A percentile compares a stretch with the other conserved stretches of the same genome.
phyloP scores from a whole-genome alignment of 176 grass and related monocot species.

The Calamus simplicifolius region DNA sequence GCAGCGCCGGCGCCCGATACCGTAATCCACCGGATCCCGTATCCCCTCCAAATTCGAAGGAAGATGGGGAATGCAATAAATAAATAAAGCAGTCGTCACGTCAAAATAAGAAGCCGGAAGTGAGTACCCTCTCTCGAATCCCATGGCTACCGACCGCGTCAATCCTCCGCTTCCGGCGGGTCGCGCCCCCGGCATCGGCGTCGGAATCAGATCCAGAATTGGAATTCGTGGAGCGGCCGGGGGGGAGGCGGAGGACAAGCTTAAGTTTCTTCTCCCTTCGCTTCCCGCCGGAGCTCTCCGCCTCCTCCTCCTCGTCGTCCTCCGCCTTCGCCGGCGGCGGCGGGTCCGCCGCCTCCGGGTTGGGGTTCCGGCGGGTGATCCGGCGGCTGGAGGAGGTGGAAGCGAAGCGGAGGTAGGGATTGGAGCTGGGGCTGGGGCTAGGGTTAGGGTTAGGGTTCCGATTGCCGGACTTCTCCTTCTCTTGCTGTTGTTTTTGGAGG shows the following conservation, averaged over 20 bases:
- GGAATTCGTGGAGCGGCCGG: background rate
- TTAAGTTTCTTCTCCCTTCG: conserved; percentile 33
- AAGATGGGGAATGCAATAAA: background rate
- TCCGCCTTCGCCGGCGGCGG: background rate
- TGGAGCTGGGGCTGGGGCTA: background rate
- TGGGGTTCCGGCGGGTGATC: conserved; percentile 7
- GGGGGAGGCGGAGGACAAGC: conserved; percentile 26
- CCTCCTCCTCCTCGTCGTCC: conserved; percentile 15
- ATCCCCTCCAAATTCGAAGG: conserved; percentile 10
- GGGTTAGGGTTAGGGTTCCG: conserved; percentile 19
- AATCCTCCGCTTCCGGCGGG: conserved; percentile 5
- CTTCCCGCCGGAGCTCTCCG: conserved; percentile 15
- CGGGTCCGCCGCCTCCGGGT: background rate
- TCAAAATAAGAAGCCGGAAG: background rate
- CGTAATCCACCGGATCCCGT: background rate
- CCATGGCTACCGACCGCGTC: background rate
- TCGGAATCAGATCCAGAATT: conserved; percentile 4
- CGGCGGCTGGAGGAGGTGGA: conserved; percentile 8
- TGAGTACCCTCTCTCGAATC: conserved; percentile 10
- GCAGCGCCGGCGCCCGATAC: background rate
- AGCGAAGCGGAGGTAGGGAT: conserved; percentile 15
- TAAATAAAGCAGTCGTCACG: background rate
- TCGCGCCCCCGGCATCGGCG: background rate
- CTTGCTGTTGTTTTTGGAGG: conserved; percentile 20
- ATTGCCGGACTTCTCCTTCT: background rate